Evolutionary conservation across 2,329 filamentous ascomycete species (phyloP), one percentile per base, ranked within the genome.

Genomic region (Hypomyces rosellus): DNA sequence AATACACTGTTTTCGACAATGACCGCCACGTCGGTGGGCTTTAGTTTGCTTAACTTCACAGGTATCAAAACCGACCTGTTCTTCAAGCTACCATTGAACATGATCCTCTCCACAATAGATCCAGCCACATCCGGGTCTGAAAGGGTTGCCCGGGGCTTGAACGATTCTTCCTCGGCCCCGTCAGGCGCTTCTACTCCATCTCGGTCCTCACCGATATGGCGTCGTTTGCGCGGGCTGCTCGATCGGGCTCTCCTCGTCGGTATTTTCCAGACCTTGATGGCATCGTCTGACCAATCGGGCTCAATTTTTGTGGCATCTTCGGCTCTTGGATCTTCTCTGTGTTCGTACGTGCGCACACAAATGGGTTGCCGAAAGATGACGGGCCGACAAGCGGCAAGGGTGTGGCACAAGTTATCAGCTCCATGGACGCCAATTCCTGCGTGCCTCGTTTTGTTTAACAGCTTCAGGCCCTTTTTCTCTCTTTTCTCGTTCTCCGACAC

Each of bases 351-450:
- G 33, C 71, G 73, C n/a, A 96, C 69, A 0, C 86, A 85, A 63
- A 95, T 77, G 1, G 88, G 85, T 59, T 88, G 90, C 36, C 93
- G 80, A 60, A 96, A 92, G 45, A 97, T 82, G 67, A 96, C 96
- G 33, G 84, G 75, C 42, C 93, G 80, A 14, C 86, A 85, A 0
- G 90, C 88, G n/a, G 89, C 91, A 50, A 99, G 68, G 5, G 82
- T 77, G 62, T 96, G 86, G 42, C 83, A 80, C 49, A 97, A 68
- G 63, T 97, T 97, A 46, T 82, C 82, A 4, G 85, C 83, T 3
- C 88, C 91, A 63, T 95, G 87, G 12, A 97, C 73, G n/a, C 77
- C 79, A 52, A 90, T 62, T 15, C 67, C 69, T 13, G 63, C 59
- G 22, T 62, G 57, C 3, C 53, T 36, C 13, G 53, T 50, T 16